Base-by-base conservation (phyloP, 148 eudicot genomes). In the Dysphania ambrosioides region DNA sequence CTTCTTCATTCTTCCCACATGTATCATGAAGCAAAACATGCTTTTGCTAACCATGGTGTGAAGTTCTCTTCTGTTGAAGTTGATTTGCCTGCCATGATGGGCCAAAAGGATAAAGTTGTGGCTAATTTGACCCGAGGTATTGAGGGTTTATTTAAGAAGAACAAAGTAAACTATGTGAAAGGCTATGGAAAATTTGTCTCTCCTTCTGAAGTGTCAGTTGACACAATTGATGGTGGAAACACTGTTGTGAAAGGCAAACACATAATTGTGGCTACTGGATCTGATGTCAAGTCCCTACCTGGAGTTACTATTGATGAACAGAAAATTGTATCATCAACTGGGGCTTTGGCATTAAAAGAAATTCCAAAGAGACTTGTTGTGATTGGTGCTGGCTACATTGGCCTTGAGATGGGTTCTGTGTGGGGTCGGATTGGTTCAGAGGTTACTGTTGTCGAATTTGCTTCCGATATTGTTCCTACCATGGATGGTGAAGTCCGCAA, bases 341-440 rank as follows among this genome's bases (percentile, higher is more conserved):
- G 98, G 71, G 84, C 90, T 78, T 88, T 91, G 53, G 88, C 97
- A 75, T 83, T 93, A 67, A 83, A 92, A 59, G 87, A 80, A 80
- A 77, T 94, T 49, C 98, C 98, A 30, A 91, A 94, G 84, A 90
- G 79, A 68, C 88, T 94, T 18, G 80, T 94, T 10, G 98, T 94
- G 63, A 88, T 94, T 63, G 98, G 98, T 70, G 98, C 95, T 82
- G 98, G 98, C 75, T 93, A 93, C 69, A 93, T 93, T 41, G 97
- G 98, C 62, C 95, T 86, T 35, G 98, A 77, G 70, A 93, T 93
- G 98, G 98, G 98, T 6, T 93, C 98, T 27, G 98, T 93, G 26
- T 93, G 98, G 98, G 91, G 96, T 8, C 95, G 98, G 55, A 86
- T 94, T 13, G 98, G 98, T 56, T 90, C 98, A 7, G 90, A 90